Base-by-base conservation (phyloP, 2,329 filamentous ascomycete species). In the Cercospora janseana region DNA sequence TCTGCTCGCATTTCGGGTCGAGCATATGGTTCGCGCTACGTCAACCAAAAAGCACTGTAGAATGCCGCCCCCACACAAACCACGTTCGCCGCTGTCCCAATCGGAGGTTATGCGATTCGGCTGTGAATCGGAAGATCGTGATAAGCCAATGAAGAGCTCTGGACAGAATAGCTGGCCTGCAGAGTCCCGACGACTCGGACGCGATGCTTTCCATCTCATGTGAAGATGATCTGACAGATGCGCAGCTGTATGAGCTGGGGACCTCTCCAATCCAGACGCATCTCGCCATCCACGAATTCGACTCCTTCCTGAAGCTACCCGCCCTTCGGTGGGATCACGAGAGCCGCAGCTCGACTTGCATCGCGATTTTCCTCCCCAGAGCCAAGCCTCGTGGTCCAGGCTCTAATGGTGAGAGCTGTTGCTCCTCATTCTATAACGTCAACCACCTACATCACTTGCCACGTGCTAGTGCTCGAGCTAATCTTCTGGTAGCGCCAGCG, bases 401-500 rank as follows among this genome's bases (percentile, higher is more conserved):
- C 31, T 34, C 31, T 34, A n/a, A n/a, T n/a, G n/a, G n/a, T n/a
- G n/a, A n/a, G n/a, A n/a, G n/a, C 7, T 7, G 18, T 34, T 13
- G 31, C 31, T 34, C 6, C 13, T 16, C 31, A 34, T 34, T n/a
- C 31, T 34, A 34, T 16, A 34, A 18, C 31, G 31, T 7, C 31
- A 34, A 34, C 31, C 13, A 34, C 31, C 31, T 34, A 34, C 31
- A 34, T 34, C 31, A 34, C 31, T 34, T 15, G 18, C 31, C 31
- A 16, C 31, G 18, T 15, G 31, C 31, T 34, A 34, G 31, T 34
- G 31, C 31, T 34, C 31, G 15, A 34, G 31, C 31, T 34, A 34
- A 15, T 13, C 9, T 16, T 16, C 18, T 16, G 31, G 31, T 34
- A 34, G 31, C 31, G 31, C 31, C 31, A 34, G 18, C 31, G 41